Percentiles rank a stretch among this genome's conserved stretches.
Conservation (phyloP, 2,329 filamentous ascomycete species). For the Pestalotiopsis sp. region DNA sequence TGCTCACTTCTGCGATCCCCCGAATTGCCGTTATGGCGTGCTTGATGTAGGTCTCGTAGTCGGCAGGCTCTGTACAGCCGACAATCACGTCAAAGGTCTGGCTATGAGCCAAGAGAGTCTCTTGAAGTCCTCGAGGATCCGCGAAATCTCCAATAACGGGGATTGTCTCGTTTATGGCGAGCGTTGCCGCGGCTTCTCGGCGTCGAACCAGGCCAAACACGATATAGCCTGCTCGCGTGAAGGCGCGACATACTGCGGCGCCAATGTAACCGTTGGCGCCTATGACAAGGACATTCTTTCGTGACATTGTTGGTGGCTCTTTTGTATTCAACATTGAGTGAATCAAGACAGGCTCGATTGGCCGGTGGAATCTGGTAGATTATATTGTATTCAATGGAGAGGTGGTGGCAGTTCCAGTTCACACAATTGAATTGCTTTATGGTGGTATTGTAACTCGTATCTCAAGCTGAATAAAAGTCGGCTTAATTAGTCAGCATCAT, state of each 20-base stretch:
- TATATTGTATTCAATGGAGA: not conserved
- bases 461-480: not conserved
- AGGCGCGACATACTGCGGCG: conserved; percentile 45
- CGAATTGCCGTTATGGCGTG: conserved; percentile 38
- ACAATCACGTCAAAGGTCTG: conserved; percentile 44
- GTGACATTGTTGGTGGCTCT: not conserved
- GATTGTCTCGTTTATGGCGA: conserved; percentile 40
- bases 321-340: not conserved
- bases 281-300: conserved; percentile 42
- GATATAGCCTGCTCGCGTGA: conserved; percentile 46
- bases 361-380: not conserved
- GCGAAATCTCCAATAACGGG: conserved; percentile 43
- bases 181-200: conserved; percentile 26
- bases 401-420: not conserved
- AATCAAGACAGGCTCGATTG: not conserved
- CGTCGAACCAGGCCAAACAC: conserved; percentile 48
- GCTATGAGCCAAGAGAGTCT: conserved; percentile 26
- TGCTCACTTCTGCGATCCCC: conserved; percentile 35
- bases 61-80: conserved; percentile 43
- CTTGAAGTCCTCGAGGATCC: conserved; percentile 30
- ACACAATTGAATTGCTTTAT: not conserved
- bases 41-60: conserved; percentile 43
- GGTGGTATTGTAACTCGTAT: not conserved
- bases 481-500: not conserved
- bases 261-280: conserved; percentile 55